phyloP scores from a whole-genome alignment of 2,329 filamentous ascomycete genomes.

The Penicillium sp. region DNA sequence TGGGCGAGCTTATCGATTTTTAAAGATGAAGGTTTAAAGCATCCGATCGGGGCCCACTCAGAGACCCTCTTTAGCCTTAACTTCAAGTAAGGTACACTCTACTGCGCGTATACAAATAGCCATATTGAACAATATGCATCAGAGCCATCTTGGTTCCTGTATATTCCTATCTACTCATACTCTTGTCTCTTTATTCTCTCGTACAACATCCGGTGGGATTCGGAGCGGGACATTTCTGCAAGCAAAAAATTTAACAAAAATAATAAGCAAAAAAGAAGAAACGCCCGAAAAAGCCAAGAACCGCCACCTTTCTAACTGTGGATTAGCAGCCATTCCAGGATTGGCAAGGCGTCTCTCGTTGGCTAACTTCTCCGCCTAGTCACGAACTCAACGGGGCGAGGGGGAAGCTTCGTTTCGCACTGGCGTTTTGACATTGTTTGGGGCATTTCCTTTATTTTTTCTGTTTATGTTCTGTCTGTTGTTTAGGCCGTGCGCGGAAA shows the following conservation, averaged over 20 bases:
- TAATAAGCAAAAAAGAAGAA: not conserved
- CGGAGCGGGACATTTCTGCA: slow-evolving; percentile 9
- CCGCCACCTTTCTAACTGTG: slow-evolving; percentile 15
- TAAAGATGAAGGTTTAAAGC: slow-evolving; percentile 6
- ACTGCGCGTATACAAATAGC: not conserved
- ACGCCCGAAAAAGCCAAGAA: slow-evolving; percentile 5
- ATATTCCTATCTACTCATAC: not conserved
- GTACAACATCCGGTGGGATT: not conserved
- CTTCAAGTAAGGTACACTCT: slow-evolving; percentile 4
- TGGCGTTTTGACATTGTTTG: not conserved
- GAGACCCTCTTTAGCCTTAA: slow-evolving; percentile 4
- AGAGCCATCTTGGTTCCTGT: not conserved
- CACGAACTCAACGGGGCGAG: slow-evolving; percentile 15
- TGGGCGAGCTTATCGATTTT: slow-evolving; percentile 1
- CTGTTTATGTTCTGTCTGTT: not conserved
- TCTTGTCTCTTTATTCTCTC: not conserved
- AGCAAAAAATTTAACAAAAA: no score
- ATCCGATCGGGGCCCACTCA: slow-evolving; percentile 9
- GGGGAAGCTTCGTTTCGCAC: not conserved
- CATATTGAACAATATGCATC: not conserved
- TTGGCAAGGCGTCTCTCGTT: slow-evolving; percentile 7
- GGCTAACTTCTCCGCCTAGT: slow-evolving; percentile 11
- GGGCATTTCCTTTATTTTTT: not conserved
- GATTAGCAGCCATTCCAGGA: slow-evolving; percentile 15
- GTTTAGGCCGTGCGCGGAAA: not conserved